Base-by-base conservation (phyloP, 768 basidiomycete species). In the Ephemerocybe angulata region DNA sequence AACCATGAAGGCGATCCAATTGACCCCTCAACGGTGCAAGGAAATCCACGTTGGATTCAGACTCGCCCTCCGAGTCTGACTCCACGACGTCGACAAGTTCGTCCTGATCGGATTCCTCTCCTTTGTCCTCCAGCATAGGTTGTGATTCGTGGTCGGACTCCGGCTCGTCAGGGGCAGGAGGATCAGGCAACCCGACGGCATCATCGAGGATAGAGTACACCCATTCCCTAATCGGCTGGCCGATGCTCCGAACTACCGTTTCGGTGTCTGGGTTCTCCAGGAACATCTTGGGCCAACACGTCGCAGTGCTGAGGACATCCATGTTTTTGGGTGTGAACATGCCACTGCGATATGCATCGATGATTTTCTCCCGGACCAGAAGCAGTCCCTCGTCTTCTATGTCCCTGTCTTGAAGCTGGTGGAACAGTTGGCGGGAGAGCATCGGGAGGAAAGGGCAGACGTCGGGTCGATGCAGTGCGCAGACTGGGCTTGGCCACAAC, bases 241-340 rank as follows among this genome's bases (percentile, higher is more conserved):
- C 84, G 12, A 91, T 78, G 52, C 79, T 84, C 54, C 81, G 70
- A 19, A 80, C 72, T 11, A 87, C 85, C 0, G 82, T 82, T 65
- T 90, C 87, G 28, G 78, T 49, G 66, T 93, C 90, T 0, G 90
- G 90, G 59, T 84, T 80, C 57, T 93, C 90, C 19, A 93, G 76
- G 65, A 89, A 90, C n/a, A 85, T 64, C 30, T 76, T 72, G 4
- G 87, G 83, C 87, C 88, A 92, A 54, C 75, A 84, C 1, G 87
- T 83, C 17, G 78, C 80, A 0, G 86, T 83, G 53, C 69, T 81
- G 50, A 91, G 65, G 4, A 78, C 64, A 59, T 91, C 86, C 65
- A 86, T 65, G 27, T 82, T 68, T 55, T 80, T 77, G 1, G 86
- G 79, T 17, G 81, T 73, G 19, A 92, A 67, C 1, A 66, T 65